phyloP scores from a whole-genome alignment of 441 rosid genomes.

The Eutrema salsugineum region DNA sequence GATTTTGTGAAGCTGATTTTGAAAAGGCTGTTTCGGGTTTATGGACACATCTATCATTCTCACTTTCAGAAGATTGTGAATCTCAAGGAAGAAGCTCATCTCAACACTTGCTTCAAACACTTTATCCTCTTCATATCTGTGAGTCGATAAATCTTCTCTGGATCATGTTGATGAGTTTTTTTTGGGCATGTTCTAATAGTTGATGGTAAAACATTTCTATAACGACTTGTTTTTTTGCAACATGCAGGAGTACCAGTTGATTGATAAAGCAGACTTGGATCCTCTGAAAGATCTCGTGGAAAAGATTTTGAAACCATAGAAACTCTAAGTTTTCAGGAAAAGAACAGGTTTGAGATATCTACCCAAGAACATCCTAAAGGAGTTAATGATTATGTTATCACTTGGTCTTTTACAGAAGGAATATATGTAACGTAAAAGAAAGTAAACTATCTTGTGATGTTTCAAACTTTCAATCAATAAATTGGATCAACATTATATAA shows the following conservation, averaged over 20 bases:
- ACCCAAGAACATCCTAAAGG: neutral
- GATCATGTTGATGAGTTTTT: neutral
- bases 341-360: neutral
- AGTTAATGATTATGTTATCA: neutral
- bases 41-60: conserved; percentile 80
- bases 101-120: conserved; percentile 94
- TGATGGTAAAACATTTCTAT: neutral
- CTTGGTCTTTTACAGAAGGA: neutral
- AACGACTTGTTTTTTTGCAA: neutral
- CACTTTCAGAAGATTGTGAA: conserved; percentile 79
- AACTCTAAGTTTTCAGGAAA: neutral
- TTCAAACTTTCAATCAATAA: neutral
- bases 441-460: neutral
- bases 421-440: neutral
- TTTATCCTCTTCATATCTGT: conserved; percentile 72
- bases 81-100: conserved; percentile 85
- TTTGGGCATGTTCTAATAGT: neutral
- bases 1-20: conserved; percentile 76
- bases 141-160: conserved; percentile 31
- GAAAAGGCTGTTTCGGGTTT: conserved; percentile 72
- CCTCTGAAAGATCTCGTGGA: conserved; percentile 13
- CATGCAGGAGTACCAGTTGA: conserved; percentile 21
- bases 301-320: neutral
- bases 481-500: too few species aligned
- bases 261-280: neutral